Conservation (phyloP, 2,329 filamentous ascomycete genomes). For the Bisporella sp. region DNA sequence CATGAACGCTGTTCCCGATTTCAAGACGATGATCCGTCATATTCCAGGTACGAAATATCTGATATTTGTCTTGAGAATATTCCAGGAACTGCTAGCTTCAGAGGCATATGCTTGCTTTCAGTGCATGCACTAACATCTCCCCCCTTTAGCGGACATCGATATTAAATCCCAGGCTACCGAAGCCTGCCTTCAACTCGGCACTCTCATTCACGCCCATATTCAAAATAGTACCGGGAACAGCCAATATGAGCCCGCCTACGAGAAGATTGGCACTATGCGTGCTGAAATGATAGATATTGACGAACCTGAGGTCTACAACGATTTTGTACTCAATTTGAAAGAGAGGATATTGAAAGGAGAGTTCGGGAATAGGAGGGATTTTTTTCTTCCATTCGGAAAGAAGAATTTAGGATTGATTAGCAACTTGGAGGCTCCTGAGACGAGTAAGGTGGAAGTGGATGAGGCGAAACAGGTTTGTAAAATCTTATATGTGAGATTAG, state of each 20-base stretch:
- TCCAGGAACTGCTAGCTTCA: too few species aligned
- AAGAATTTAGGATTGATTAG: conserved; percentile 69
- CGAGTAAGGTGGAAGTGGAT: conserved; percentile 65
- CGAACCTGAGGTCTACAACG: conserved; percentile 70
- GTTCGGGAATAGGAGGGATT: conserved; percentile 58
- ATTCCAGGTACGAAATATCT: conserved; percentile 33
- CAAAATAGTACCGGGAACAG: conserved; percentile 67
- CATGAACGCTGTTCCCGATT: conserved; percentile 81
- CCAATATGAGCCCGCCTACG: conserved; percentile 67
- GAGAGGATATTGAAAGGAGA: conserved; percentile 61
- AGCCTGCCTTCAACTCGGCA: conserved; percentile 67
- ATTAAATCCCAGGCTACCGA: conserved; percentile 33
- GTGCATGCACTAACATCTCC: too few species aligned
- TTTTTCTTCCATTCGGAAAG: conserved; percentile 68
- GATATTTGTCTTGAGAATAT: conserved; percentile 40
- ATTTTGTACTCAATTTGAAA: conserved; percentile 66
- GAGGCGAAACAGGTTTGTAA: conserved; percentile 51
- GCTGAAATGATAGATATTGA: conserved; percentile 71
- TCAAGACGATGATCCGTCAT: conserved; percentile 64
- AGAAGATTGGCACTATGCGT: conserved; percentile 71
- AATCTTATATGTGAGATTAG: background rate
- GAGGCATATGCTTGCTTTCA: too few species aligned
- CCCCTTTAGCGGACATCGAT: too few species aligned
- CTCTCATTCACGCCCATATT: conserved; percentile 63
- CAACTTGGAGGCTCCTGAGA: conserved; percentile 50